Evolutionary conservation across 306 rosid species (phyloP), one percentile per base, ranked within the genome.

Genomic region (Cucurbita moschata): DNA sequence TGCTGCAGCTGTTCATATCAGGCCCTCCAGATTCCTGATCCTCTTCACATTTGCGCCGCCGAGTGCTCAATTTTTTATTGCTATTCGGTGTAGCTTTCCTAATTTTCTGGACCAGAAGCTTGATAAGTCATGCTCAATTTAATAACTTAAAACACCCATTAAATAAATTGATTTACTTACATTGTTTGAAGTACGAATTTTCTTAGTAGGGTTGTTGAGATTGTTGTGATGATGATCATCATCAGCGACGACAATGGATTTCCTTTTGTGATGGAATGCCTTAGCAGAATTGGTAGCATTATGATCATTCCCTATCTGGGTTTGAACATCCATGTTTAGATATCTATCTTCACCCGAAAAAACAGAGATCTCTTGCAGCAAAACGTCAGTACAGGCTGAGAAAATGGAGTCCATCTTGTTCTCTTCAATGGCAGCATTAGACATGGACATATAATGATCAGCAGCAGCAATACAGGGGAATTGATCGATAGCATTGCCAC

Each of bases 231-330:
- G 9, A 44, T 46, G 30, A 52, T 62, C 23, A 35, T 58, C 78
- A 46, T 43, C 38, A 65, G 78, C 79, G 6, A 56, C 77, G 16
- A 38, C 78, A 52, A 81, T 86, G 43, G 79, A 69, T 77, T 85
- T 86, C 83, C 91, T 85, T 79, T 89, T 91, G 56, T 68, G 92
- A 16, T 43, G 76, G 83, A 80, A 59, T 30, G 62, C 79, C 8
- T 78, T 65, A 57, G 30, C 57, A 3, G 86, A 74, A 77, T 59
- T 13, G 65, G 43, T 68, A 72, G 66, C 72, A 15, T 44, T 10
- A 50, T 50, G 15, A 50, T 13, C 56, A 6, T 52, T 62, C 52
- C 77, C 79, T 59, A 65, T 46, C 13, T 43, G 79, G 60, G 52
- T 77, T 75, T 72, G 56, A 52, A 16, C 73, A 44, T 78, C 79